Conservation (phyloP, 129 eudicot genomes). For the Rutidosis leptorrhynchoides region DNA sequence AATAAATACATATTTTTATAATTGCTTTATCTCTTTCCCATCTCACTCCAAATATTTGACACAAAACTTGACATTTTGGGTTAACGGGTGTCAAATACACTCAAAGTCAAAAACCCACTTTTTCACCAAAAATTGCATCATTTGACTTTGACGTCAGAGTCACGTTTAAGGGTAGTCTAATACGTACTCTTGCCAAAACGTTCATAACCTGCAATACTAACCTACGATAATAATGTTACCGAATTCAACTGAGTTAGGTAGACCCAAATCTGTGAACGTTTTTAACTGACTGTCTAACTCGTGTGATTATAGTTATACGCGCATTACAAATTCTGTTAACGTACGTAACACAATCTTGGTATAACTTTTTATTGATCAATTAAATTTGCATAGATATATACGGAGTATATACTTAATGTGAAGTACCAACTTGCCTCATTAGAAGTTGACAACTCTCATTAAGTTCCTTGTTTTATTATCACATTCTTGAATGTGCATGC, state of each 20-base stretch:
- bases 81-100: too few relatives aligned
- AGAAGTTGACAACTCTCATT: constrained; percentile 14
- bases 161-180: too few relatives aligned
- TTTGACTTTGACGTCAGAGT: too few relatives aligned
- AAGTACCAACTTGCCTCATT: constrained; percentile 19
- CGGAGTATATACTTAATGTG: neutral
- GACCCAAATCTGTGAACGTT: neutral
- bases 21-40: too few relatives aligned
- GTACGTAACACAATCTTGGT: neutral
- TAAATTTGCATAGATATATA: neutral
- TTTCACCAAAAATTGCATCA: too few relatives aligned
- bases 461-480: constrained; percentile 25
- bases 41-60: too few relatives aligned
- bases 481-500: constrained; percentile 24
- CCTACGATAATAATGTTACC: neutral
- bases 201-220: neutral
- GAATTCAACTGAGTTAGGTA: neutral
- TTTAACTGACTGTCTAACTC: neutral
- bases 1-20: too few relatives aligned
- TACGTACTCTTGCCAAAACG: too few relatives aligned
- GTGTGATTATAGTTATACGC: neutral
- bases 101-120: too few relatives aligned
- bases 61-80: too few relatives aligned
- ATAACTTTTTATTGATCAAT: neutral
- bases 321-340: neutral